These are phyloP conservation scores for Xerocomus minutiporus DNA, from an alignment of 1,284 basidiomycete species.

Conservation along the genomic window DNA sequence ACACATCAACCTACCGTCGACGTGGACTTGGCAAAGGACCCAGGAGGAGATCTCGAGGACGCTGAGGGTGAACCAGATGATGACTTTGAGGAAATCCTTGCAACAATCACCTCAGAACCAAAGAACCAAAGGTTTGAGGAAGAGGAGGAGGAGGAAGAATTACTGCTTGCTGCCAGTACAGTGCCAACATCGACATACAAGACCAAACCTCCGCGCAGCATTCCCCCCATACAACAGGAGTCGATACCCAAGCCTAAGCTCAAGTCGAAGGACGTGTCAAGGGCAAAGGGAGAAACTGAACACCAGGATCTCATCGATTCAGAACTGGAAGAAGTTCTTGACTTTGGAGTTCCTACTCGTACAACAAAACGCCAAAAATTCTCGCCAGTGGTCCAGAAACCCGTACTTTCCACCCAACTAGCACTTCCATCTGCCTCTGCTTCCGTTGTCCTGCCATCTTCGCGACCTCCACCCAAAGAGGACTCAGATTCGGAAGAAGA, in stretches of 20 bases:
- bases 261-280: constrained; percentile 26
- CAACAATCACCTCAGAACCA: constrained; percentile 24
- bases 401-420: constrained; percentile 32
- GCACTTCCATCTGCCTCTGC: constrained; percentile 43
- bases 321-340: constrained; percentile 39
- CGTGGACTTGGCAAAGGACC: constrained; percentile 34
- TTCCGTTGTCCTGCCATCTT: constrained; percentile 33
- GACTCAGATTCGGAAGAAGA: constrained; percentile 54
- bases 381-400: constrained; percentile 34
- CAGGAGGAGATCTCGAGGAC: constrained; percentile 38
- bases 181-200: constrained; percentile 23
- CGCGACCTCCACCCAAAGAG: constrained; percentile 22
- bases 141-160: constrained; percentile 47
- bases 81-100: constrained; percentile 37
- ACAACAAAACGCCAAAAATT: constrained; percentile 38
- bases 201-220: constrained; percentile 20
- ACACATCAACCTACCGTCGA: constrained; percentile 14
- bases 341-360: constrained; percentile 35
- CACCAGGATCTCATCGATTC: constrained; percentile 29
- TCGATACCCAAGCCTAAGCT: constrained; percentile 23
- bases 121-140: constrained; percentile 24
- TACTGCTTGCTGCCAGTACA: constrained; percentile 31
- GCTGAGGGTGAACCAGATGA: constrained; percentile 45
- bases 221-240: constrained; percentile 25
- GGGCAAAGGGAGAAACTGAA: constrained; percentile 21